Conservation (phyloP, 1,284 basidiomycete species). For the Trametes sp. region DNA sequence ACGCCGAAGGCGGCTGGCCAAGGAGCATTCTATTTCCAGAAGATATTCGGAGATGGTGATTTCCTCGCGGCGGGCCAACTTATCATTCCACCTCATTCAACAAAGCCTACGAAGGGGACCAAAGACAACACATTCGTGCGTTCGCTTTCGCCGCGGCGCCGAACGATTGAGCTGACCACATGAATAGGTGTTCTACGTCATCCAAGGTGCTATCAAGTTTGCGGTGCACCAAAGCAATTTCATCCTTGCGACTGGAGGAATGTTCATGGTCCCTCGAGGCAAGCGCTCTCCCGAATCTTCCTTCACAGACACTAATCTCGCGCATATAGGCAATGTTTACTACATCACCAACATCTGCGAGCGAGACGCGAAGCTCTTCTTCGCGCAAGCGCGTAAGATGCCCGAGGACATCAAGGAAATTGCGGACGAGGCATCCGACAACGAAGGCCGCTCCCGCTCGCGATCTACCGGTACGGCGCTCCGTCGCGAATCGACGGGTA, state of each 20-base stretch:
- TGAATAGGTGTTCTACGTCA: constrained; percentile 85
- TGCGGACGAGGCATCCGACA: constrained; percentile 22
- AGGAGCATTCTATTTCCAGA: constrained; percentile 86
- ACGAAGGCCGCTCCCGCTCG: constrained; percentile 18
- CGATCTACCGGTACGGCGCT: constrained; percentile 19
- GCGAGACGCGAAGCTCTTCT: constrained; percentile 86
- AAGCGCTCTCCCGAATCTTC: constrained; percentile 34
- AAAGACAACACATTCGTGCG: constrained; percentile 96
- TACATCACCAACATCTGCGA: constrained; percentile 88
- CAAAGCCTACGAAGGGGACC: constrained; percentile 88
- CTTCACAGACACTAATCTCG: neutral
- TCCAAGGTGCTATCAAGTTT: constrained; percentile 88
- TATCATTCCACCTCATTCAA: constrained; percentile 76
- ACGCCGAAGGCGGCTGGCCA: constrained; percentile 64
- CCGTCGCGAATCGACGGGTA: constrained; percentile 21
- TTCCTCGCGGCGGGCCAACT: constrained; percentile 93
- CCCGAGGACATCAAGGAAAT: constrained; percentile 40
- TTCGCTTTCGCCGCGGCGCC: constrained; percentile 26
- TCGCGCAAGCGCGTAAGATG: constrained; percentile 90
- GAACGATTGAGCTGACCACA: constrained; percentile 2
- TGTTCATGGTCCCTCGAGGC: constrained; percentile 94
- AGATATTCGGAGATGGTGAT: constrained; percentile 93
- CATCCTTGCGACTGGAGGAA: constrained; percentile 82
- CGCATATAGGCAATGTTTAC: constrained; percentile 82
- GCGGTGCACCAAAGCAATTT: constrained; percentile 83